Evolutionary conservation across 345 rosid genomes (phyloP).

Genomic region (Arabidopsis arenosa): DNA sequence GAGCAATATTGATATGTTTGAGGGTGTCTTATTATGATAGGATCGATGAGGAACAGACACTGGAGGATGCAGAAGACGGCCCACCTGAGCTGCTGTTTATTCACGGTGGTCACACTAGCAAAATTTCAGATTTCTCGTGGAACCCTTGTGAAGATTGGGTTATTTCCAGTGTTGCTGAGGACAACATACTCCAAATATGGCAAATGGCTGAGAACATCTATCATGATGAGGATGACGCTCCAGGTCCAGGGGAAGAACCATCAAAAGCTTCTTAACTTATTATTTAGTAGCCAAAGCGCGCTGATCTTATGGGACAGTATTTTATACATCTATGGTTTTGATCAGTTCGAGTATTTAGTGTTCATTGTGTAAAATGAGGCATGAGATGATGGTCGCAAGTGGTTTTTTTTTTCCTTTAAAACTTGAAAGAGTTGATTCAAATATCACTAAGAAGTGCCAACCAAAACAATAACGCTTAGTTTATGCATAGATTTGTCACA

Average conservation of each 20-base stretch:
- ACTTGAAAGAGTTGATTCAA: not conserved
- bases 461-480: not conserved
- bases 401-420: not conserved
- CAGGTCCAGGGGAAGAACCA: constrained; percentile 84
- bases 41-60: constrained; percentile 77
- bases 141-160: constrained; percentile 99
- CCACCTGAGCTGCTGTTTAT: constrained; percentile 98
- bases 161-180: constrained; percentile 93
- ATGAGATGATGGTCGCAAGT: constrained; percentile 13
- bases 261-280: constrained; percentile 51
- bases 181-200: constrained; percentile 99
- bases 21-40: constrained; percentile 44
- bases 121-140: constrained; percentile 98
- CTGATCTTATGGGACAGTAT: constrained; percentile 5
- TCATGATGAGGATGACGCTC: constrained; percentile 94
- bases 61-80: constrained; percentile 97
- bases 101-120: constrained; percentile 99
- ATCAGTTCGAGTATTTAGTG: constrained; percentile 29
- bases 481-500: constrained; percentile 2
- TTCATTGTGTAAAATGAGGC: constrained; percentile 31
- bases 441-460: not conserved
- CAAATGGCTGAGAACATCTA: constrained; percentile 99
- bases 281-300: constrained; percentile 13
- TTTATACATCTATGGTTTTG: constrained; percentile 30
- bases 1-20: constrained; percentile 17